Evolutionary conservation across 2,329 filamentous ascomycete species (phyloP).

Genomic region (Penicillium sp.): DNA sequence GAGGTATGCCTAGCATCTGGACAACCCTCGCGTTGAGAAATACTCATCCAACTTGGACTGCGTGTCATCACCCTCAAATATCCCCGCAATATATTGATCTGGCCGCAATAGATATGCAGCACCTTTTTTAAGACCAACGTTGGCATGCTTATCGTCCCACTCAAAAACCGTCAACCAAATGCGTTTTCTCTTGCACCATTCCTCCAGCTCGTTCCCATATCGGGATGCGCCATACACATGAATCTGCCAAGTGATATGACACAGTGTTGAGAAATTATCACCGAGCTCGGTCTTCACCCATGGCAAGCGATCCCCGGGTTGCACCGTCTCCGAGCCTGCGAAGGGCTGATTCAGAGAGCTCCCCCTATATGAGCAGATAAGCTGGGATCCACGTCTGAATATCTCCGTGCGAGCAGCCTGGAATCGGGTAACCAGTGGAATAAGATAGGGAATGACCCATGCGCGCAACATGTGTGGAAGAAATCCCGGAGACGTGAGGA

Average conservation of each 20-base stretch:
- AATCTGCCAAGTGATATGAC: conserved; percentile 32
- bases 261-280: conserved; percentile 32
- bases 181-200: conserved; percentile 28
- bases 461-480: conserved; percentile 45
- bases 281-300: conserved; percentile 27
- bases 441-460: conserved; percentile 42
- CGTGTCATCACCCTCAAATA: conserved; percentile 20
- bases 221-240: conserved; percentile 31
- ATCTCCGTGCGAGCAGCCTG: conserved; percentile 18
- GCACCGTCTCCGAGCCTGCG: conserved; percentile 36
- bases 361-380: conserved; percentile 46
- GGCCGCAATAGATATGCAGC: conserved; percentile 34
- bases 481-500: conserved; percentile 41
- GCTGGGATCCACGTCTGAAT: conserved; percentile 45
- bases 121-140: conserved; percentile 25
- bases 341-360: conserved; percentile 32
- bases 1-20: background rate
- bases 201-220: conserved; percentile 9
- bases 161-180: conserved; percentile 24
- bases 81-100: conserved; percentile 33
- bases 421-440: conserved; percentile 27
- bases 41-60: conserved; percentile 26
- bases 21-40: conserved; percentile 15
- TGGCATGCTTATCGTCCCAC: conserved; percentile 27
- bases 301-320: conserved; percentile 52